Conservation (phyloP, 208 protist genomes). For the Leishmania arabica region DNA sequence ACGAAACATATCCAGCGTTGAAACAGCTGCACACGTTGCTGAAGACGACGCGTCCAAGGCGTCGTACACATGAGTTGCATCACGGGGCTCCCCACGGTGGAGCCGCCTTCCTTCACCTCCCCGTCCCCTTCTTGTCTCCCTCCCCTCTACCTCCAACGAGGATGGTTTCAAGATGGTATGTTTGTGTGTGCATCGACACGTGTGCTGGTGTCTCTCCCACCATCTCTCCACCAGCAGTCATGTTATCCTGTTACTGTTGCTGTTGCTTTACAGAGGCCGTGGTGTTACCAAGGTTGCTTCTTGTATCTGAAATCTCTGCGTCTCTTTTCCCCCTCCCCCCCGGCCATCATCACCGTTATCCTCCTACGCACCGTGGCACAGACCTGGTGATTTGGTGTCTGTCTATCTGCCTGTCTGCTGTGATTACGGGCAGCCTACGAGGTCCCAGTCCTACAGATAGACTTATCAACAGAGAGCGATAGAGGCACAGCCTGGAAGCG, state of each 20-base stretch:
- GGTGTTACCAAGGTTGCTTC: not conserved
- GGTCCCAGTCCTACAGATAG: not conserved
- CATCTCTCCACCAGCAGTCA: not conserved
- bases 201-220: not conserved
- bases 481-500: not conserved
- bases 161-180: not conserved
- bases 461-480: not conserved
- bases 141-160: not conserved
- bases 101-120: not conserved
- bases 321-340: not conserved
- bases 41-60: not conserved
- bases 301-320: not conserved
- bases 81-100: not conserved
- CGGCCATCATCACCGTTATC: not conserved
- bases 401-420: not conserved
- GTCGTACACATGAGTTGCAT: not conserved
- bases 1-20: not conserved
- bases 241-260: not conserved
- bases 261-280: not conserved
- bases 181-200: not conserved
- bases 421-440: not conserved
- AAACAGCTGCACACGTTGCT: not conserved
- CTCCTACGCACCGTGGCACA: not conserved
- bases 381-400: not conserved
- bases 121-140: not conserved